Conservation (phyloP, 1,284 basidiomycete species). For the Athelia sp. region DNA sequence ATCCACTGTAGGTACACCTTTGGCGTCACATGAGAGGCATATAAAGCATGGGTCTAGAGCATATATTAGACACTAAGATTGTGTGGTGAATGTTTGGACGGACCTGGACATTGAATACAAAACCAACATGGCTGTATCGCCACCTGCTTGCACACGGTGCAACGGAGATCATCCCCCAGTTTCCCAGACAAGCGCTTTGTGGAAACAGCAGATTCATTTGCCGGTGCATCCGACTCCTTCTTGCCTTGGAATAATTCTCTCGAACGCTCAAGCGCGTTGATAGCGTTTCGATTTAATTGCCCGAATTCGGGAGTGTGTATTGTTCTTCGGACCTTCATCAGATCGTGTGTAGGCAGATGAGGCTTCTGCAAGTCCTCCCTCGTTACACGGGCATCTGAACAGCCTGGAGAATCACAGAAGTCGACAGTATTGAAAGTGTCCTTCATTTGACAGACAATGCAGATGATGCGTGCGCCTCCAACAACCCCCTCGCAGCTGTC, state of each 20-base stretch:
- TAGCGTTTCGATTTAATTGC: not conserved
- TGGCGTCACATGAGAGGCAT: conserved; percentile 20
- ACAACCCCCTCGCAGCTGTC: too few relatives aligned
- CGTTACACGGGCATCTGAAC: conserved; percentile 6
- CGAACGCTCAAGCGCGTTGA: too few relatives aligned
- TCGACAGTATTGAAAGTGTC: conserved; percentile 11
- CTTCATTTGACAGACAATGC: conserved; percentile 16
- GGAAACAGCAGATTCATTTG: too few relatives aligned
- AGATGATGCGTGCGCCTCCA: conserved; percentile 14
- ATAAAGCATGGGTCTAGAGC: conserved; percentile 20
- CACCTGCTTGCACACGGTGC: too few relatives aligned
- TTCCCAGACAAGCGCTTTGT: too few relatives aligned
- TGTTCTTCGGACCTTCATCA: conserved; percentile 22
- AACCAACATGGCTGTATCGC: too few relatives aligned
- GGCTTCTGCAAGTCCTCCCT: conserved; percentile 15
- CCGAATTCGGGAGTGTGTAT: conserved; percentile 18
- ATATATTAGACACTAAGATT: conserved; percentile 14
- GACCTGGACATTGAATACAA: too few relatives aligned
- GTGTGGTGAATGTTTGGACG: too few relatives aligned
- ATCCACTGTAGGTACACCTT: conserved; percentile 5
- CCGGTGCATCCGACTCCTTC: too few relatives aligned
- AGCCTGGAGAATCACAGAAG: conserved; percentile 18
- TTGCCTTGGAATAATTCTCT: too few relatives aligned
- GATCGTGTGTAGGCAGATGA: conserved; percentile 22
- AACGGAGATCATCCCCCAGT: too few relatives aligned